Conservation (phyloP, 768 basidiomycete genomes). For the Kwoniella sp. region DNA sequence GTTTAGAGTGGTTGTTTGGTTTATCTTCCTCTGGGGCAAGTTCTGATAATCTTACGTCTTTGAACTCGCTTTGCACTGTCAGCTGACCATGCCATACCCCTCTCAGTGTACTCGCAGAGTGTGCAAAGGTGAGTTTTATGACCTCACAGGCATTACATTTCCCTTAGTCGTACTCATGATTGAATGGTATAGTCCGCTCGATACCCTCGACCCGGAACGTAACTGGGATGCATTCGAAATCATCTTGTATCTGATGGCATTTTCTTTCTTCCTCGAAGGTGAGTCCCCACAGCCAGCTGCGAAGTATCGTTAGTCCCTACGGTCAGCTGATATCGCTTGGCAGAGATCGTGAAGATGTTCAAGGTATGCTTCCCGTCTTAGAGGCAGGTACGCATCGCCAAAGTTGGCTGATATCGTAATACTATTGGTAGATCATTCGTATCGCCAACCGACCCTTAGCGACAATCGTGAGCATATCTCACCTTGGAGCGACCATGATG, state of each 20-base stretch:
- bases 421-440: slow-evolving; percentile 61
- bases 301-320: neutral
- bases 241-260: slow-evolving; percentile 72
- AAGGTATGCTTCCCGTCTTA: slow-evolving; percentile 59
- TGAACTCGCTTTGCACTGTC: neutral
- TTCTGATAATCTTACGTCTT: neutral
- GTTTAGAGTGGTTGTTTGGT: slow-evolving; percentile 65
- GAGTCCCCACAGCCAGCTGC: slow-evolving; percentile 26
- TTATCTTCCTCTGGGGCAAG: slow-evolving; percentile 41
- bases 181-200: slow-evolving; percentile 74
- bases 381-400: neutral
- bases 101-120: slow-evolving; percentile 49
- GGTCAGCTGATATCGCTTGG: neutral
- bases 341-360: slow-evolving; percentile 58
- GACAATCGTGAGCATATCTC: slow-evolving; percentile 59
- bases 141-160: too few relatives aligned
- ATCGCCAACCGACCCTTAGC: slow-evolving; percentile 66
- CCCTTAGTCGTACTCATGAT: slow-evolving; percentile 59
- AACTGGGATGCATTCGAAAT: slow-evolving; percentile 78
- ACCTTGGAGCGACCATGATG: too few relatives aligned
- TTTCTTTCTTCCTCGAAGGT: slow-evolving; percentile 82
- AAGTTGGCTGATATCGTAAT: slow-evolving; percentile 3
- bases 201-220: slow-evolving; percentile 65
- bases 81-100: neutral
- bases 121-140: slow-evolving; percentile 42